These are phyloP conservation scores for Dactylella cylindrospora DNA, from an alignment of 2,329 filamentous ascomycete genomes.

Conservation along the genomic window DNA sequence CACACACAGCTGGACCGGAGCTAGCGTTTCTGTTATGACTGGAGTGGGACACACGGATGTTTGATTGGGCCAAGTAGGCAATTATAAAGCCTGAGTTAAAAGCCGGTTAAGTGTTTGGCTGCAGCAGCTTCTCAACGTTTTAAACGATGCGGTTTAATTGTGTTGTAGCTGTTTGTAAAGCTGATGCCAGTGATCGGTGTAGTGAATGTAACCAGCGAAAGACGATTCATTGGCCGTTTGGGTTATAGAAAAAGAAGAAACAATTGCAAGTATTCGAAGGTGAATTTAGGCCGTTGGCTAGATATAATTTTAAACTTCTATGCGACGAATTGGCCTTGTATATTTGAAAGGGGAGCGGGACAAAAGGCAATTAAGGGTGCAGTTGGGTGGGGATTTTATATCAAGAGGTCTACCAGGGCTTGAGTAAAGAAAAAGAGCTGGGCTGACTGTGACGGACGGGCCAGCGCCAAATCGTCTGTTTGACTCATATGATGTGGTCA, in stretches of 20 bases:
- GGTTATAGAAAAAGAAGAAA: not conserved
- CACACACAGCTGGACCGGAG: no score
- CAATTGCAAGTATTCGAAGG: not conserved
- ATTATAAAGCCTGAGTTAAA: no score
- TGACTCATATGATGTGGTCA: constrained; percentile 44
- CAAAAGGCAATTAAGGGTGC: not conserved
- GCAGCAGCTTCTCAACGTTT: constrained; percentile 18
- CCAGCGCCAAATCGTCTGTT: no score
- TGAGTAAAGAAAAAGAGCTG: no score
- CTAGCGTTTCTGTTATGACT: no score
- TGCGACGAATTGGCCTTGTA: no score
- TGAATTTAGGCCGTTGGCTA: no score
- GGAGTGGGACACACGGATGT: no score
- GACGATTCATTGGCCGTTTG: constrained; percentile 41
- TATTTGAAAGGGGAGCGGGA: not conserved
- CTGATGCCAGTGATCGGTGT: no score
- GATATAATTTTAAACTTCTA: no score
- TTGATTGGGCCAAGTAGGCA: no score
- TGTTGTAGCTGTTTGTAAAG: constrained; percentile 32
- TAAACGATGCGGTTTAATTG: constrained; percentile 36
- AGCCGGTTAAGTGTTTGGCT: no score
- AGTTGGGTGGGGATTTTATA: constrained; percentile 14
- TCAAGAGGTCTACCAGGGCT: not conserved
- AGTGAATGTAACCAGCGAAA: constrained; percentile 30
- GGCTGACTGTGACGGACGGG: constrained; percentile 21